A percentile compares a stretch with the other conserved stretches of the same genome.
Conservation (phyloP, 139 green algal genomes). For the Yamagishiella unicocca region DNA sequence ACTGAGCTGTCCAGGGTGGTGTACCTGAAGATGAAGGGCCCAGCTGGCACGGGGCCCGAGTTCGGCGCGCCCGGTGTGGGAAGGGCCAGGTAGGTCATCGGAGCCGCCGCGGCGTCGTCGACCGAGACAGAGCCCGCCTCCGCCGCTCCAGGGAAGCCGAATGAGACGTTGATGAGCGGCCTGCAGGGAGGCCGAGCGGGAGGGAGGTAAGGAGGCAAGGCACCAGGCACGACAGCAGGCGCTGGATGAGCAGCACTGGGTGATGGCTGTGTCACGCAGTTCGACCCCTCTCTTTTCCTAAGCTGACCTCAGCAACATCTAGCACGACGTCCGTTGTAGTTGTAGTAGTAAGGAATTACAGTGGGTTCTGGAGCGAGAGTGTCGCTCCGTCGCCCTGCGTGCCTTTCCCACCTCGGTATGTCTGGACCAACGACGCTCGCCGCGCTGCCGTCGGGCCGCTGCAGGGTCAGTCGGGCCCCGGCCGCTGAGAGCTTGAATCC, state of each 20-base stretch:
- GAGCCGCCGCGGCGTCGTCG: not conserved
- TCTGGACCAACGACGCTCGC: not conserved
- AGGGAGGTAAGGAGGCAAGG: no score
- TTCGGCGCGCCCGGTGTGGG: conserved; percentile 53
- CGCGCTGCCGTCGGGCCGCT: conserved; percentile 9
- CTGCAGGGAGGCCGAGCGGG: conserved; percentile 36
- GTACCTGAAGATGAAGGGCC: conserved; percentile 47
- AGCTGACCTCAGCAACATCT: no score
- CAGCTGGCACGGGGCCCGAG: not conserved
- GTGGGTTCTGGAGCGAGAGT: no score
- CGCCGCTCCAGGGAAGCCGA: conserved; percentile 26
- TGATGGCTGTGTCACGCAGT: no score
- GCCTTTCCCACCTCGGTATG: conserved; percentile 12
- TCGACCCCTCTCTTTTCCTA: no score
- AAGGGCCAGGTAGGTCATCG: conserved; percentile 33
- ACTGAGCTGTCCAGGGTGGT: no score
- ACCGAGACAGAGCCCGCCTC: not conserved
- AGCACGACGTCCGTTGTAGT: no score
- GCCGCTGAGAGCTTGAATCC: conserved; percentile 25
- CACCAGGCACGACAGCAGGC: no score
- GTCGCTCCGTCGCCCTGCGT: no score
- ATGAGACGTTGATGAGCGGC: conserved; percentile 26
- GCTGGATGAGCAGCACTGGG: no score
- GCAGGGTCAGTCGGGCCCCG: not conserved
- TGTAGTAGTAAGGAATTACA: no score